These are phyloP conservation scores for Narthecium ossifragum DNA, from an alignment of 106 monocot genomes.

Conservation along the genomic window DNA sequence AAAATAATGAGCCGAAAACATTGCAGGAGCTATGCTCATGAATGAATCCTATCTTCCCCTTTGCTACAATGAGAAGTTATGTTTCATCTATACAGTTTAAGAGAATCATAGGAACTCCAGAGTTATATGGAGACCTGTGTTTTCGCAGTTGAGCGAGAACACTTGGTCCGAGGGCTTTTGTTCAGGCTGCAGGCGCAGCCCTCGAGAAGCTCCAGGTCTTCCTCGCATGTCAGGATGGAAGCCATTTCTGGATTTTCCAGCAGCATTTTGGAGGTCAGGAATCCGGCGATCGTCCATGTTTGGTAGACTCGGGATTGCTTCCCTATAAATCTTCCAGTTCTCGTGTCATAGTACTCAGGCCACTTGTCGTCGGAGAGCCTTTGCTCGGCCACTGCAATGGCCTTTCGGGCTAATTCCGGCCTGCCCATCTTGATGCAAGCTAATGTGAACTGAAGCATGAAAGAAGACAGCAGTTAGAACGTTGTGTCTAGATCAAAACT, in stretches of 20 bases:
- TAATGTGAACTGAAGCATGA: conserved; percentile 66
- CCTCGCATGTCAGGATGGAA: conserved; percentile 80
- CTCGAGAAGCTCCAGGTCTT: conserved; percentile 88
- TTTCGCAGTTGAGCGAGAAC: conserved; percentile 60
- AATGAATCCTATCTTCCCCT: not conserved
- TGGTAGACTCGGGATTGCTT: conserved; percentile 83
- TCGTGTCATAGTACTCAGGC: conserved; percentile 92
- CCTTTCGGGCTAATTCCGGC: conserved; percentile 69
- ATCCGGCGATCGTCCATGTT: conserved; percentile 93
- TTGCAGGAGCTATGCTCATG: not conserved
- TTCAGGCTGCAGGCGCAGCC: conserved; percentile 76
- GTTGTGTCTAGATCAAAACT: not conserved
- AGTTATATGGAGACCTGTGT: conserved; percentile 29
- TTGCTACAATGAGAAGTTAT: too few species aligned
- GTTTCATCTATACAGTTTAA: conserved; percentile 26
- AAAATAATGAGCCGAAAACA: not conserved
- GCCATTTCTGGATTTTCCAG: conserved; percentile 75
- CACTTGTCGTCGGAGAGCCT: conserved; percentile 72
- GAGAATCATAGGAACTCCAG: not conserved
- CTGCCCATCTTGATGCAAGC: conserved; percentile 97
- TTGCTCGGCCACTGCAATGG: conserved; percentile 68
- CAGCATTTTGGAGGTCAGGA: conserved; percentile 72
- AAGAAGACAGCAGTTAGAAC: conserved; percentile 5
- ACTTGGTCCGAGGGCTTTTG: conserved; percentile 45
- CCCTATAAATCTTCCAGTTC: conserved; percentile 74